Conservation (phyloP, 2,329 filamentous ascomycete genomes). For the Botrytis byssoidea region DNA sequence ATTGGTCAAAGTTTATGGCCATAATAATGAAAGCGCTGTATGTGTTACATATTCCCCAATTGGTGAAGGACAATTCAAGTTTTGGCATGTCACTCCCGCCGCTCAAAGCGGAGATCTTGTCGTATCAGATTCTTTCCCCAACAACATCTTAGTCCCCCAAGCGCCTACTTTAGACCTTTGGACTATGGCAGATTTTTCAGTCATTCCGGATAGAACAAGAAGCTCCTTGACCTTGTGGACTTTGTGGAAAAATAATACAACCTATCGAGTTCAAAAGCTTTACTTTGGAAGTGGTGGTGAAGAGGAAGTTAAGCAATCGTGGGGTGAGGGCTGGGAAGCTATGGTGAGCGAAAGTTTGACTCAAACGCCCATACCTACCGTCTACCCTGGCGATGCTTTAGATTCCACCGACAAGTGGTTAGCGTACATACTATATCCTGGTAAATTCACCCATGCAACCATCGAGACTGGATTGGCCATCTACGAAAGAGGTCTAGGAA, state of each 20-base stretch:
- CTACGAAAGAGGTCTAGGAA: slow-evolving; percentile 66
- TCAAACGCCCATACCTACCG: slow-evolving; percentile 52
- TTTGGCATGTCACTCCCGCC: slow-evolving; percentile 70
- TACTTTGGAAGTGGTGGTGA: slow-evolving; percentile 59
- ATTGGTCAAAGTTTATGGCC: slow-evolving; percentile 70
- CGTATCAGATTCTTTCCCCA: slow-evolving; percentile 70
- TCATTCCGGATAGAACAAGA: slow-evolving; percentile 52
- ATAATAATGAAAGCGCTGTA: slow-evolving; percentile 51
- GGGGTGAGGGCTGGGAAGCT: slow-evolving; percentile 68
- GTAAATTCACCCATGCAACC: slow-evolving; percentile 74
- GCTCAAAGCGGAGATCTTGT: slow-evolving; percentile 59
- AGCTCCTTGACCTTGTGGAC: slow-evolving; percentile 66
- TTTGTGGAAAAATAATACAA: slow-evolving; percentile 81
- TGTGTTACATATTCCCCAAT: slow-evolving; percentile 86
- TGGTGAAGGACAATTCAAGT: slow-evolving; percentile 87
- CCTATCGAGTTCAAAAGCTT: slow-evolving; percentile 71
- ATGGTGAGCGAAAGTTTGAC: slow-evolving; percentile 60
- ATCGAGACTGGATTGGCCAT: slow-evolving; percentile 81
- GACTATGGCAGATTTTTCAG: slow-evolving; percentile 74
- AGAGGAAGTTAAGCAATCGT: slow-evolving; percentile 43
- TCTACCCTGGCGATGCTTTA: slow-evolving; percentile 62
- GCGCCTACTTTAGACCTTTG: slow-evolving; percentile 73
- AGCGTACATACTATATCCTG: slow-evolving; percentile 76
- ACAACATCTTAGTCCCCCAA: slow-evolving; percentile 63
- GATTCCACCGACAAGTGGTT: slow-evolving; percentile 85